phyloP scores from a whole-genome alignment of 257 asterid species.

The Orobanche coerulescens region DNA sequence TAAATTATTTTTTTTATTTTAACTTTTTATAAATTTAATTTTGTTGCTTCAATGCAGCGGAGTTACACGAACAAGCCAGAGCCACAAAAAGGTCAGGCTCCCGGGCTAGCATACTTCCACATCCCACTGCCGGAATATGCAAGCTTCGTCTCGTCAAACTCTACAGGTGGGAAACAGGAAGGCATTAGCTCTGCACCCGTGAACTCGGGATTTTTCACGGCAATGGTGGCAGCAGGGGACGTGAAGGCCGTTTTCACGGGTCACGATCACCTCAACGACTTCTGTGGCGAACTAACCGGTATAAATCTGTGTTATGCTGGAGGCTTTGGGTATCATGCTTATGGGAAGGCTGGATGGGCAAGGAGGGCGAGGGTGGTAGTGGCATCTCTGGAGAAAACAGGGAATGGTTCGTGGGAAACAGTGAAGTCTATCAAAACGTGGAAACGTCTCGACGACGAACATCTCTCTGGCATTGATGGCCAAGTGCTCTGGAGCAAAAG shows the following conservation, averaged over 20 bases:
- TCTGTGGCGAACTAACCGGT: conserved; percentile 68
- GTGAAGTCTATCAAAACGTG: conserved; percentile 78
- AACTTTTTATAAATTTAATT: neutral
- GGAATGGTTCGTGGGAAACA: conserved; percentile 65
- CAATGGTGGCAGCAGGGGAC: conserved; percentile 79
- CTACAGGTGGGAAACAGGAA: conserved; percentile 73
- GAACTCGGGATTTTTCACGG: conserved; percentile 84
- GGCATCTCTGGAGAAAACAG: conserved; percentile 62
- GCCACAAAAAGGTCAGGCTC: conserved; percentile 60
- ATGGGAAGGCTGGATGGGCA: conserved; percentile 91
- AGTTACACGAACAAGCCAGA: conserved; percentile 49
- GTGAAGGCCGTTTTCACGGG: conserved; percentile 92
- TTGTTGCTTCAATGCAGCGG: conserved; percentile 35
- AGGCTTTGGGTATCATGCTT: conserved; percentile 94
- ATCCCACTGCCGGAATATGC: conserved; percentile 87
- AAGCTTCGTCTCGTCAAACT: conserved; percentile 68
- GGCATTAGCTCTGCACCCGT: conserved; percentile 78
- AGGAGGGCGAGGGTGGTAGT: conserved; percentile 94
- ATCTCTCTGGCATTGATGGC: conserved; percentile 53
- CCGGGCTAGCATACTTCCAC: conserved; percentile 87
- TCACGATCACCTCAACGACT: conserved; percentile 89
- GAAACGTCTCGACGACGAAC: conserved; percentile 74
- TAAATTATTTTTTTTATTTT: too few relatives aligned
- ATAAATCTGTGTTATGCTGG: conserved; percentile 87
- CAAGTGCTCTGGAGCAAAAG: conserved; percentile 82